phyloP scores from a whole-genome alignment of 192 early-diverging fungal genomes.

The Dimargaris cristalligena region DNA sequence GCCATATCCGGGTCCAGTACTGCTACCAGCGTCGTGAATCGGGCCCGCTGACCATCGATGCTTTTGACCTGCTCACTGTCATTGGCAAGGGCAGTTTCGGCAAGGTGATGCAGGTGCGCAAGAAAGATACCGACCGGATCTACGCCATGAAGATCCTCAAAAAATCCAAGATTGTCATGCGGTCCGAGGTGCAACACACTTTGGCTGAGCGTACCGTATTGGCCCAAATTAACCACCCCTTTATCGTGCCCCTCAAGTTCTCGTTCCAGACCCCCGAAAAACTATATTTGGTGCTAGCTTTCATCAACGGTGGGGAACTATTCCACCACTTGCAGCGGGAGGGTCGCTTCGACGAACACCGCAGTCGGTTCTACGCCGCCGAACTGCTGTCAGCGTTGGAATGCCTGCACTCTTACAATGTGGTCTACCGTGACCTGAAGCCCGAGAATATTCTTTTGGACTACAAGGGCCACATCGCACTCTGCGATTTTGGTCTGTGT shows the following conservation, averaged over 20 bases:
- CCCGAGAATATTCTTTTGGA: slow-evolving; percentile 92
- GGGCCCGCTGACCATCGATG: slow-evolving; percentile 63
- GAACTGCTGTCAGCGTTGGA: slow-evolving; percentile 84
- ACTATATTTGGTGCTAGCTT: slow-evolving; percentile 87
- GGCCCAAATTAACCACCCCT: slow-evolving; percentile 77
- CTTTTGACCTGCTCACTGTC: slow-evolving; percentile 87
- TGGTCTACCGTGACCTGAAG: slow-evolving; percentile 85
- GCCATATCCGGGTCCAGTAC: slow-evolving; percentile 52
- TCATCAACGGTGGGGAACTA: slow-evolving; percentile 92
- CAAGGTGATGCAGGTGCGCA: slow-evolving; percentile 93
- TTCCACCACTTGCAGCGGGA: slow-evolving; percentile 89
- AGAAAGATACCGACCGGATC: slow-evolving; percentile 77
- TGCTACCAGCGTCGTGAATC: slow-evolving; percentile 52
- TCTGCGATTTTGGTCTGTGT: slow-evolving; percentile 89
- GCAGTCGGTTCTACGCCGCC: slow-evolving; percentile 83
- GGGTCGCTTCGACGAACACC: slow-evolving; percentile 70
- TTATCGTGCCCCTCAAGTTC: slow-evolving; percentile 86
- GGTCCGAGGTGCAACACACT: slow-evolving; percentile 85
- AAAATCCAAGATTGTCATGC: slow-evolving; percentile 86
- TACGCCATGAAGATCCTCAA: slow-evolving; percentile 95
- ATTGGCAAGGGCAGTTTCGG: slow-evolving; percentile 96
- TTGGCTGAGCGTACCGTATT: slow-evolving; percentile 83
- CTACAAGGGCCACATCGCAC: slow-evolving; percentile 83
- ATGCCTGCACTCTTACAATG: slow-evolving; percentile 78
- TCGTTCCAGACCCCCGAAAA: slow-evolving; percentile 90